phyloP scores from a whole-genome alignment of 768 basidiomycete genomes.

The Coprinopsis cinerea region DNA sequence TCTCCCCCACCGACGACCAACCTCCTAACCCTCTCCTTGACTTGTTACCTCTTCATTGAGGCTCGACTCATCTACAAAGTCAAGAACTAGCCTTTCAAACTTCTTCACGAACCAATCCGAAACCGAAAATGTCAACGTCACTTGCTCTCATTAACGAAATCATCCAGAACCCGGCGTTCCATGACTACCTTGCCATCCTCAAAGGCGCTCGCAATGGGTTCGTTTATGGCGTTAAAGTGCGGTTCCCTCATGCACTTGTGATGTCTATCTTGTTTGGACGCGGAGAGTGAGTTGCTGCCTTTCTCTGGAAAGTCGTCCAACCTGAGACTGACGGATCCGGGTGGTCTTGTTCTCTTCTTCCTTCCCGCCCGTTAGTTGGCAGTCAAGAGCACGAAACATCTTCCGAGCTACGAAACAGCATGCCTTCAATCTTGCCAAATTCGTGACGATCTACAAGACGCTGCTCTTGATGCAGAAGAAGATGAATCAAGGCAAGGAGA shows the following conservation, averaged over 20 bases:
- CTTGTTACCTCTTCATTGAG: neutral
- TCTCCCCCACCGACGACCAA: neutral
- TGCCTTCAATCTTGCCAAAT: slow-evolving; percentile 87
- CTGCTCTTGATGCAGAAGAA: slow-evolving; percentile 79
- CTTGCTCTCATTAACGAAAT: slow-evolving; percentile 37
- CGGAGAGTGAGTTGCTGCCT: slow-evolving; percentile 63
- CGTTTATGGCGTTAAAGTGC: slow-evolving; percentile 85
- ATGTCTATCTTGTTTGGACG: slow-evolving; percentile 94
- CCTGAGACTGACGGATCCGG: slow-evolving; percentile 2
- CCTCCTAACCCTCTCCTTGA: neutral
- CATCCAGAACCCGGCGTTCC: slow-evolving; percentile 67
- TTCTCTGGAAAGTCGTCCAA: neutral
- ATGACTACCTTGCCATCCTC: slow-evolving; percentile 87
- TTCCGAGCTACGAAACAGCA: slow-evolving; percentile 86
- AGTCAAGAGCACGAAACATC: slow-evolving; percentile 58
- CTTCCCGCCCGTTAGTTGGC: too few species aligned
- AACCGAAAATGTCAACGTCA: slow-evolving; percentile 13
- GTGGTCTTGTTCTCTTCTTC: too few species aligned
- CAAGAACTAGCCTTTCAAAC: too few species aligned
- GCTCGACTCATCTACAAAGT: too few species aligned
- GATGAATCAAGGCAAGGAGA: slow-evolving; percentile 75
- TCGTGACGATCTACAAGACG: slow-evolving; percentile 90
- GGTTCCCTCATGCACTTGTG: slow-evolving; percentile 93
- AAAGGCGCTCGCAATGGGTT: slow-evolving; percentile 92
- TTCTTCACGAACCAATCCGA: too few species aligned